Evolutionary conservation across 371 early-diverging fungal genomes (phyloP), one percentile per base, ranked within the genome.

Genomic region (Catenaria anguillulae): DNA sequence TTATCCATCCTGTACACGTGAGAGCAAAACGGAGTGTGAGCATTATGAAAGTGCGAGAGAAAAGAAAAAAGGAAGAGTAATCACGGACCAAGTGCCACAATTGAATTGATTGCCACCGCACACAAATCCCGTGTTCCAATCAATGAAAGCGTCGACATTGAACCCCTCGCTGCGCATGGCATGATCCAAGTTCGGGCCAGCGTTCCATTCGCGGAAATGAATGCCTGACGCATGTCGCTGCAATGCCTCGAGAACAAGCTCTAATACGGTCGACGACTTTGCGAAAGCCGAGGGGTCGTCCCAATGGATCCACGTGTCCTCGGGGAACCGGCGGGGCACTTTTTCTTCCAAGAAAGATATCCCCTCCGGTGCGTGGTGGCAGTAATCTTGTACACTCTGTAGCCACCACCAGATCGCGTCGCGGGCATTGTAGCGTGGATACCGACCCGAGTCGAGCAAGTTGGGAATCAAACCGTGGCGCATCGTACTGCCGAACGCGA

Each of bases 41-140:
- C n/a, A n/a, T n/a, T n/a, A n/a, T n/a, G n/a, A n/a, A n/a, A n/a
- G n/a, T n/a, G n/a, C n/a, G n/a, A n/a, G n/a, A n/a, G n/a, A n/a
- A n/a, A 37, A 35, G 29, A 59, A 59, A 12, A 35, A 26, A 55
- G n/a, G n/a, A n/a, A n/a, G n/a, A n/a, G n/a, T n/a, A n/a, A n/a
- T n/a, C n/a, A n/a, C n/a, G n/a, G n/a, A 95, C 98, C 97, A 97
- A 0, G 95, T 96, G 37, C 98, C 97, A 66, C 97, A 97, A 72
- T 97, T 97, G 77, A 75, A 87, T n/a, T 73, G 45, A 68, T 83
- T 92, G 31, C 98, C 98, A 35, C 98, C 97, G 35, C 71, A 69
- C 45, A 94, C 72, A 35, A 96, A 80, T 10, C 50, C 50, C 0
- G 82, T 84, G 0, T 60, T 71, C 77, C 82, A 80, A 65, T 89